A percentile compares a stretch with the other conserved stretches of the same genome.
phyloP scores from a whole-genome alignment of 768 basidiomycete species.

The Auricularia cornea region DNA sequence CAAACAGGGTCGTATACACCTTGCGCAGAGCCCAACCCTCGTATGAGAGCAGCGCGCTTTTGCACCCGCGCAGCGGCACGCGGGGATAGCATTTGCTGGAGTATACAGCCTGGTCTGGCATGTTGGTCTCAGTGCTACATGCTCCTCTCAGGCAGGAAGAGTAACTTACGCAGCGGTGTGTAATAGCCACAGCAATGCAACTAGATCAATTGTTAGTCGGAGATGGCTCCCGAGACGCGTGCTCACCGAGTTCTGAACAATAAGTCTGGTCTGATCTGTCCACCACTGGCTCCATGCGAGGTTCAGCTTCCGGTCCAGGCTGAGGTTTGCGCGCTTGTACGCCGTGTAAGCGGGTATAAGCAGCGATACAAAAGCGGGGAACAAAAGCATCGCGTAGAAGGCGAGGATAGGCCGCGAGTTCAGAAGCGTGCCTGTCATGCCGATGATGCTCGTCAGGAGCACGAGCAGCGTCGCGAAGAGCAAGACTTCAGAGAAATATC shows the following conservation, averaged over 20 bases:
- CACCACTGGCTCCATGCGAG: conserved; percentile 60
- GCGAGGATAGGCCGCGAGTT: conserved; percentile 63
- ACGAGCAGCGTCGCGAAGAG: conserved; percentile 46
- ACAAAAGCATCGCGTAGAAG: conserved; percentile 57
- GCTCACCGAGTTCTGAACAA: conserved; percentile 46
- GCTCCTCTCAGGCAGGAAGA: background rate
- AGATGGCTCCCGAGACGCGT: background rate
- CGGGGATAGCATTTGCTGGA: conserved; percentile 55
- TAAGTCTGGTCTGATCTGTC: conserved; percentile 41
- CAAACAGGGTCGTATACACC: conserved; percentile 46
- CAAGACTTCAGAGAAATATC: conserved; percentile 33
- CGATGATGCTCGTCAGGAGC: conserved; percentile 50
- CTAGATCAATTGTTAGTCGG: conserved; percentile 17
- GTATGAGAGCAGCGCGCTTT: conserved; percentile 46
- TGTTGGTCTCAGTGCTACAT: background rate
- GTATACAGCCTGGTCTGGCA: conserved; percentile 43
- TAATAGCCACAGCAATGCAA: conserved; percentile 58
- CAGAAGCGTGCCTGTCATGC: conserved; percentile 51
- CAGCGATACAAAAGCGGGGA: conserved; percentile 51
- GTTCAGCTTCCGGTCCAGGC: conserved; percentile 59
- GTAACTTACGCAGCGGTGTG: conserved; percentile 36
- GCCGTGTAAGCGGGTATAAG: conserved; percentile 55
- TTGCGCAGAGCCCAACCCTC: conserved; percentile 39
- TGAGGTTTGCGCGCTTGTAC: conserved; percentile 51
- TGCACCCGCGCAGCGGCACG: conserved; percentile 47